Base-by-base conservation (phyloP, 2,329 filamentous ascomycete genomes). In the Ramularia collo-cygni region DNA sequence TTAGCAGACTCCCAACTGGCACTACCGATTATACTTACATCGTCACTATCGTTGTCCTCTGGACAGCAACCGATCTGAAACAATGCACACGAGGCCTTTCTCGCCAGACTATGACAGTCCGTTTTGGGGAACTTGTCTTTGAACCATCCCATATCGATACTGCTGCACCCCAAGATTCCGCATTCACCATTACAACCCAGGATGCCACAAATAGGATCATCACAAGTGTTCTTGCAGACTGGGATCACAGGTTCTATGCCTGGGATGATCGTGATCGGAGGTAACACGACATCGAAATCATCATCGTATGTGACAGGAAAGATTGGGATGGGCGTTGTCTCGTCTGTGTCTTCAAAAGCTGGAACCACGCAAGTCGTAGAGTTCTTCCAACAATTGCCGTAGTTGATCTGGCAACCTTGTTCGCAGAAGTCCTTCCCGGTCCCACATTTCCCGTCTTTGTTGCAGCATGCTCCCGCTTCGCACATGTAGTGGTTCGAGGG, bases 301-400 rank as follows among this genome's bases (percentile, higher is more conserved):
- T 24, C 29, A 21, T 42, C 38, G 15, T 42, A 37, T 40, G 35
- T 41, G n/a, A 46, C 24, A 16, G 43, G 40, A 28, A 42, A 42
- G 14, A 46, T 37, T 10, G 40, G 34, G 8, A 46, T 29, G 4
- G 31, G 16, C n/a, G 38, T 35, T 7, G 31, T 9, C 15, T 43
- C 36, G 3, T 41, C 35, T 17, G 28, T 32, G 14, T 36, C 14
- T 12, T 18, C 36, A 24, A 35, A 36, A 9, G n/a, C 31, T 8
- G 35, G 38, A 10, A 28, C 28, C n/a, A 18, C 33, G 36, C 43
- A 49, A 12, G 37, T 18, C 7, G 46, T 46, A 12, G 34, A 40
- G 32, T 46, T 48, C 28, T 40, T 44, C 46, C 46, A 49, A 28
- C 46, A 49, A n/a, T 42, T 19, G 19, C 43, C 40, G 40, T 40